Evolutionary conservation across 352 stramenopile genomes (phyloP).

Genomic region (Sclerospora graminicola): DNA sequence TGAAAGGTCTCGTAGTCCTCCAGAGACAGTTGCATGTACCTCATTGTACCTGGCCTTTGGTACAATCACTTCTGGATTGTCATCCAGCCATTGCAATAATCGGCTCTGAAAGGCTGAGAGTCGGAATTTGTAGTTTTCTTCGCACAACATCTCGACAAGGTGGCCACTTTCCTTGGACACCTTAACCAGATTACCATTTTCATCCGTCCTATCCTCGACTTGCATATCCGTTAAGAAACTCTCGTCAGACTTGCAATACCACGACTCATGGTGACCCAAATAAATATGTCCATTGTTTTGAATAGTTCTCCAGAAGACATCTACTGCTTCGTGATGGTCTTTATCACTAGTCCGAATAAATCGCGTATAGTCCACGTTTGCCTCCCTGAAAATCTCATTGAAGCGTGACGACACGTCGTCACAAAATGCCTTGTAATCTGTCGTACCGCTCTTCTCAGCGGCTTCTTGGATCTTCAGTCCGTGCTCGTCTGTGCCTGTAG

Average conservation of each 20-base stretch:
- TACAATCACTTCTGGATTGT: constrained; percentile 85
- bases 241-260: constrained; percentile 99
- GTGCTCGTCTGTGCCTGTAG: constrained; percentile 98
- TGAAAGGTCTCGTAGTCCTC: constrained; percentile 92
- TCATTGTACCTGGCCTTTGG: constrained; percentile 90
- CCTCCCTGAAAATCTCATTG: constrained; percentile 77
- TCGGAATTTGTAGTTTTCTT: constrained; percentile 99
- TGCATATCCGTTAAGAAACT: constrained; percentile 97
- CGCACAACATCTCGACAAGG: constrained; percentile 90
- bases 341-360: constrained; percentile 97
- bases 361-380: constrained; percentile 88
- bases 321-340: constrained; percentile 87
- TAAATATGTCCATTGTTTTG: constrained; percentile 93
- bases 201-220: constrained; percentile 77
- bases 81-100: constrained; percentile 87
- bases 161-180: constrained; percentile 88
- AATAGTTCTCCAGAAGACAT: constrained; percentile 88
- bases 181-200: constrained; percentile 31
- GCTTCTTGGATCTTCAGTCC: constrained; percentile 94
- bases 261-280: constrained; percentile 94
- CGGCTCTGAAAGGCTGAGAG: constrained; percentile 90
- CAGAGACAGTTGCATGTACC: constrained; percentile 75
- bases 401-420: constrained; percentile 90
- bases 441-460: constrained; percentile 75
- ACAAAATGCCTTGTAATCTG: constrained; percentile 84